Conservation (phyloP, 805 yeast genomes). For the Saccharomycopsis oosterbeekiorum region DNA sequence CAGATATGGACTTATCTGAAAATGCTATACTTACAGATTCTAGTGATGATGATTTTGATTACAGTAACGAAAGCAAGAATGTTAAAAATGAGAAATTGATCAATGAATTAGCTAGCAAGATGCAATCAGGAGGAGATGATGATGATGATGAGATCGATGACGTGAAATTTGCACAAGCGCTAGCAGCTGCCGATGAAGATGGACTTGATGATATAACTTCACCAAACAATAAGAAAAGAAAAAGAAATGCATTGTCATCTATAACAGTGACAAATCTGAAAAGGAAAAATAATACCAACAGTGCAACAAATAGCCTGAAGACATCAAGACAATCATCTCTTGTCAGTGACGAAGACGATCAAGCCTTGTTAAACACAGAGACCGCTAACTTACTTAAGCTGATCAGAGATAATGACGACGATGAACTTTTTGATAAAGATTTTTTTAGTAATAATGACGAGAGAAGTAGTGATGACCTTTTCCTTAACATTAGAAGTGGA, state of each 20-base stretch:
- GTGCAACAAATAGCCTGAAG: background rate
- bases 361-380: conserved; percentile 20
- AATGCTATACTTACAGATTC: conserved; percentile 22
- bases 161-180: conserved; percentile 29
- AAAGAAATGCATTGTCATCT: conserved; percentile 2
- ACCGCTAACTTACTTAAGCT: conserved; percentile 12
- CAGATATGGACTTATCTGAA: conserved; percentile 9
- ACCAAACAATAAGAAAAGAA: conserved; percentile 10
- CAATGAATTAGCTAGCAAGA: conserved; percentile 22
- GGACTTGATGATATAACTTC: conserved; percentile 18
- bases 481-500: background rate
- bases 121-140: conserved; percentile 24
- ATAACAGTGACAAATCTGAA: background rate
- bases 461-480: background rate
- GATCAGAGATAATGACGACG: conserved; percentile 13
- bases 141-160: conserved; percentile 27
- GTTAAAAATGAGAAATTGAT: conserved; percentile 3
- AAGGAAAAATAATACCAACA: background rate
- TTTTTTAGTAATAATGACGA: background rate
- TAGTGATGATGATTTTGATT: conserved; percentile 31
- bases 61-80: conserved; percentile 31
- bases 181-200: conserved; percentile 20
- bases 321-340: background rate
- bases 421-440: conserved; percentile 2
- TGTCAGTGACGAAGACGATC: conserved; percentile 15